phyloP scores from a whole-genome alignment of 2,329 filamentous ascomycete genomes.

The Metarhizium anisopliae region DNA sequence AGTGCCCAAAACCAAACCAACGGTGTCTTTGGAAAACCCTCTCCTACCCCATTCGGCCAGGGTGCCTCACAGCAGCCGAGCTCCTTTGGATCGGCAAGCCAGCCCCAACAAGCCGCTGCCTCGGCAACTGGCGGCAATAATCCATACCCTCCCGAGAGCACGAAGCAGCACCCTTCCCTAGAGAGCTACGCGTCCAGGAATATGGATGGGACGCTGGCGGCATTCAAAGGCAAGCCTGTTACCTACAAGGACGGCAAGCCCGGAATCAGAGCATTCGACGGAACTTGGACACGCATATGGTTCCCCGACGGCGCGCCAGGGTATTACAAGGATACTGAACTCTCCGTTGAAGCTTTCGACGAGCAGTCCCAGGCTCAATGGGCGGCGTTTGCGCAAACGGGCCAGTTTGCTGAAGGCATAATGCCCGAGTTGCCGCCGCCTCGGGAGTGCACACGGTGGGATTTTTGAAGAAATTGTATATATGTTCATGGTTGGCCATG shows the following conservation, averaged over 20 bases:
- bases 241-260: conserved; percentile 44
- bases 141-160: conserved; percentile 36
- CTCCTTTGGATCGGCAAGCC: conserved; percentile 14
- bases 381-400: conserved; percentile 52
- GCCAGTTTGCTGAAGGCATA: conserved; percentile 58
- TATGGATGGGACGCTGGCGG: conserved; percentile 36
- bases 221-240: conserved; percentile 57
- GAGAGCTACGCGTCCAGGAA: conserved; percentile 34
- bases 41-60: conserved; percentile 16
- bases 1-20: conserved; percentile 1
- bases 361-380: conserved; percentile 55
- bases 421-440: conserved; percentile 74
- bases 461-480: conserved; percentile 43
- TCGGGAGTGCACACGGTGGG: conserved; percentile 65
- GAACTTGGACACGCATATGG: conserved; percentile 57
- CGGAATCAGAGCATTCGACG: conserved; percentile 41
- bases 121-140: conserved; percentile 8
- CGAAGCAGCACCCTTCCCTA: conserved; percentile 33
- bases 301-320: conserved; percentile 62
- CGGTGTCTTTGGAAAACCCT: conserved; percentile 14
- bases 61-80: conserved; percentile 11
- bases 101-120: conserved; percentile 9
- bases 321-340: conserved; percentile 55
- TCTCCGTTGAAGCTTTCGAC: conserved; percentile 46
- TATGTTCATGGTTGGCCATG: neutral